These are phyloP conservation scores for Trametes cinnabarina DNA, from an alignment of 768 basidiomycete species.

Conservation along the genomic window DNA sequence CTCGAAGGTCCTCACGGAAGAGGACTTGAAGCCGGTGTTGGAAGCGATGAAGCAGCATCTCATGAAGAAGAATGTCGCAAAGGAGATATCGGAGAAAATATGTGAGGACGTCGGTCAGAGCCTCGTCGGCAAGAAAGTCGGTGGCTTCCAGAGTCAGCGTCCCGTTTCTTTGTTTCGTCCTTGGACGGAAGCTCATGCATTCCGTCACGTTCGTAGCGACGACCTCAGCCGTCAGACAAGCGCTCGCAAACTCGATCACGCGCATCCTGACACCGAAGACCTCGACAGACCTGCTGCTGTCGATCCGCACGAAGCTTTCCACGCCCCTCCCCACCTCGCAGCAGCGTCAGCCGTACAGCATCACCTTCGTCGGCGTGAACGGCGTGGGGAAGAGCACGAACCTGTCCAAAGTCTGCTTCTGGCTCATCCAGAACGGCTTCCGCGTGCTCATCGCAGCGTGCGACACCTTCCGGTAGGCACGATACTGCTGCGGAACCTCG, in stretches of 20 bases:
- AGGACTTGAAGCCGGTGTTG: slow-evolving; percentile 83
- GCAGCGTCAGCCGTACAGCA: slow-evolving; percentile 82
- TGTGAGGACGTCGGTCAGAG: slow-evolving; percentile 92
- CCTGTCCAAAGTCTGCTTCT: slow-evolving; percentile 97
- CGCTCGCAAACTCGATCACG: slow-evolving; percentile 84
- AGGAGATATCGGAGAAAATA: slow-evolving; percentile 90
- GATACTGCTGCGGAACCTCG: neutral
- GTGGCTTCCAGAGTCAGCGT: slow-evolving; percentile 76
- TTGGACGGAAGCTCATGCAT: neutral
- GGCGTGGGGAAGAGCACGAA: slow-evolving; percentile 99
- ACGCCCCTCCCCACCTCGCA: slow-evolving; percentile 71
- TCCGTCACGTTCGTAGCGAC: slow-evolving; percentile 53
- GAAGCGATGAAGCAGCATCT: slow-evolving; percentile 96
- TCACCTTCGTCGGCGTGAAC: slow-evolving; percentile 97
- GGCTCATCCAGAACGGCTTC: slow-evolving; percentile 94
- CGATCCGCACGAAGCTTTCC: slow-evolving; percentile 85
- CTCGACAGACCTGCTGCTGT: slow-evolving; percentile 92
- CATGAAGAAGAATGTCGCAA: slow-evolving; percentile 98
- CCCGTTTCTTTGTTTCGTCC: neutral
- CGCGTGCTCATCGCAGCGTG: slow-evolving; percentile 96
- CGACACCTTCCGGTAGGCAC: slow-evolving; percentile 84
- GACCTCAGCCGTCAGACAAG: slow-evolving; percentile 76
- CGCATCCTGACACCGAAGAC: slow-evolving; percentile 95
- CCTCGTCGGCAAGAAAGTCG: slow-evolving; percentile 87
- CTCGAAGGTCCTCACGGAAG: slow-evolving; percentile 74